Conservation (phyloP, 1,139 yeast genomes). For the Pichia sp. region DNA sequence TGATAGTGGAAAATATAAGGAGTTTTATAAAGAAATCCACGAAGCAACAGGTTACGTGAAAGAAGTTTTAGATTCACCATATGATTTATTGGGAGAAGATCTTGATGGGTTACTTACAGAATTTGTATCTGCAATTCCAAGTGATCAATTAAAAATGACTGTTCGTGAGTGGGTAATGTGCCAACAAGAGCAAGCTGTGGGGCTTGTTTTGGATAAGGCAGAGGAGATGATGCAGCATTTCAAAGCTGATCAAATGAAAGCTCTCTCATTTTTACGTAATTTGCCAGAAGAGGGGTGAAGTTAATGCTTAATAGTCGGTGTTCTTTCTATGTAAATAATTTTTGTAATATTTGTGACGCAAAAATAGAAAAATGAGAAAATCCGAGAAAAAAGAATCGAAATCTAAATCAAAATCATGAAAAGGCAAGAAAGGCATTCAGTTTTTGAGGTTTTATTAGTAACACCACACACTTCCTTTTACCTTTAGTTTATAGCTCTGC, state of each 20-base stretch:
- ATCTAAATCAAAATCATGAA: background rate
- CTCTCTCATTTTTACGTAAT: constrained; percentile 31
- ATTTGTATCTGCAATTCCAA: constrained; percentile 65
- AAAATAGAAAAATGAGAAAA: background rate
- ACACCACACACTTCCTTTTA: background rate
- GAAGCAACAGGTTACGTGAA: constrained; percentile 25
- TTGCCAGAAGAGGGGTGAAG: background rate
- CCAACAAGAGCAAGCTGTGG: constrained; percentile 45
- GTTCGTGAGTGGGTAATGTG: constrained; percentile 61
- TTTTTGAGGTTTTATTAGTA: background rate
- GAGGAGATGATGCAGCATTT: constrained; percentile 41
- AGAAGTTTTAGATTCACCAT: constrained; percentile 24
- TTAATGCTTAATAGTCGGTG: no score
- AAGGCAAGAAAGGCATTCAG: background rate
- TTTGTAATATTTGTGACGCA: no score
- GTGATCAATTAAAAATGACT: constrained; percentile 60
- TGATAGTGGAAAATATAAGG: constrained; percentile 6
- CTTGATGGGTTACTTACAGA: constrained; percentile 55
- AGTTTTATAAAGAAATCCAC: constrained; percentile 18
- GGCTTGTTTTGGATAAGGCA: constrained; percentile 31
- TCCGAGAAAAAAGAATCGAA: background rate
- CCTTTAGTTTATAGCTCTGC: background rate
- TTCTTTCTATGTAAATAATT: no score
- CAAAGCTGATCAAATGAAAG: constrained; percentile 38
- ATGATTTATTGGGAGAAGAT: constrained; percentile 38